phyloP scores from a whole-genome alignment of 106 monocot genomes.

The Gastrodia elata region DNA sequence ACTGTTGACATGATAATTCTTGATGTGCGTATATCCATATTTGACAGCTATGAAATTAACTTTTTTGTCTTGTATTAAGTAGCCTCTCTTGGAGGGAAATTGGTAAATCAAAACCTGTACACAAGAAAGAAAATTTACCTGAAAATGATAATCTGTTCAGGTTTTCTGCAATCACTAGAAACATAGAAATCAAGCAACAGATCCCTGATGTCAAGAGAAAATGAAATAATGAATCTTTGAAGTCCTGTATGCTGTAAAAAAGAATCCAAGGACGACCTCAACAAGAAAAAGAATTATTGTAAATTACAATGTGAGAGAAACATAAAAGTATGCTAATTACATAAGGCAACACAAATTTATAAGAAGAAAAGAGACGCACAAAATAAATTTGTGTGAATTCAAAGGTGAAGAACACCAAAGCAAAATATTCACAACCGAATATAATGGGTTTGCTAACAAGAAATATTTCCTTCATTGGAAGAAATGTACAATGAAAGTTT shows the following conservation, averaged over 20 bases:
- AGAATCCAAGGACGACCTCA: neutral
- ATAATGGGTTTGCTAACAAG: too few relatives aligned
- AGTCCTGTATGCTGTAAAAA: neutral
- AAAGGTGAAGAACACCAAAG: too few relatives aligned
- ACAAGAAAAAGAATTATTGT: neutral
- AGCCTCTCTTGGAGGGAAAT: neutral
- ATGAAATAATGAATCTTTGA: neutral
- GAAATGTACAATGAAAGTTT: too few relatives aligned
- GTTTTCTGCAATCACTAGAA: slow-evolving; percentile 43
- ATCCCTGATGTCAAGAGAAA: slow-evolving; percentile 31
- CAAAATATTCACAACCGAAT: too few relatives aligned
- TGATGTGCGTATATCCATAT: too few relatives aligned
- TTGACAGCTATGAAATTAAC: too few relatives aligned
- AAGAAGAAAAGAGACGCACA: neutral
- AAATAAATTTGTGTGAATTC: too few relatives aligned
- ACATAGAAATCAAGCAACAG: slow-evolving; percentile 67
- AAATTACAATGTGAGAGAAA: neutral
- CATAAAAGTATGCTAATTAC: neutral
- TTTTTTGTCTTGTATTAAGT: too few relatives aligned
- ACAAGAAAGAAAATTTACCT: slow-evolving; percentile 29
- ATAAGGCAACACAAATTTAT: neutral
- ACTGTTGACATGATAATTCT: too few relatives aligned
- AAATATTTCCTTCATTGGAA: too few relatives aligned
- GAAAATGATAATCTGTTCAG: slow-evolving; percentile 72
- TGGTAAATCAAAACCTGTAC: neutral